Base-by-base conservation (phyloP, 1,284 basidiomycete species). In the Mycena citricolor region DNA sequence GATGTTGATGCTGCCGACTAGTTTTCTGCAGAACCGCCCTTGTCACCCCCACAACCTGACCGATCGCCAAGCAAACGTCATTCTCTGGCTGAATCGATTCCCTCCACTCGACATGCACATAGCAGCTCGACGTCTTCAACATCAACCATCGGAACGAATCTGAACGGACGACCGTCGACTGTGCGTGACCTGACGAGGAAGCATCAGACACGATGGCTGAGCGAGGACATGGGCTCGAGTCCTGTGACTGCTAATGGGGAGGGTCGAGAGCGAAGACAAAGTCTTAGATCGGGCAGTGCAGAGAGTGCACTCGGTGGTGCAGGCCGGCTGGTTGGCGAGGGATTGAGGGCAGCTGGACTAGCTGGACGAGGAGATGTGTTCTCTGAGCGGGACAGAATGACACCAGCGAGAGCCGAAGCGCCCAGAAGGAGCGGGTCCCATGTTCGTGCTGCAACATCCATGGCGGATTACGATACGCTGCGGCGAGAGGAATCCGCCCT, bases 301-400 rank as follows among this genome's bases (percentile, higher is more conserved):
- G 86, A 87, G 59, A 82, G 76, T 58, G 69, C 76, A 11, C 62
- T 84, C 26, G 57, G 58, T 4, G 67, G 60, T 19, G 73, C 74
- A 11, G 64, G 81, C 42, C 82, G 77, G 55, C 62, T 88, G 8
- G 62, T 85, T 7, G 76, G 82, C 2, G 83, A 87, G 61, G 78
- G 81, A n/a, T 59, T 89, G 41, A 72, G 79, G 42, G 83, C 85
- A 3, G 85, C 86, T 1, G 87, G 86, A 5, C 66, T 88, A 44
- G 37, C 51, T 16, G 31, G 19, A 10, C 44, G 42, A 10, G 42
- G 47, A 3, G 51, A 53, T 16, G 42, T 49, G 32, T 52, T 52
- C 19, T 41, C 46, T 28, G 38, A 22, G 23, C 39, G 21, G 4
- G 35, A 25, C 8, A 39, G 42, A 30, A 35, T 46, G 31, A 48